These are phyloP conservation scores for Collariella sp. DNA, from an alignment of 495 filamentous ascomycete genomes.

Conservation along the genomic window DNA sequence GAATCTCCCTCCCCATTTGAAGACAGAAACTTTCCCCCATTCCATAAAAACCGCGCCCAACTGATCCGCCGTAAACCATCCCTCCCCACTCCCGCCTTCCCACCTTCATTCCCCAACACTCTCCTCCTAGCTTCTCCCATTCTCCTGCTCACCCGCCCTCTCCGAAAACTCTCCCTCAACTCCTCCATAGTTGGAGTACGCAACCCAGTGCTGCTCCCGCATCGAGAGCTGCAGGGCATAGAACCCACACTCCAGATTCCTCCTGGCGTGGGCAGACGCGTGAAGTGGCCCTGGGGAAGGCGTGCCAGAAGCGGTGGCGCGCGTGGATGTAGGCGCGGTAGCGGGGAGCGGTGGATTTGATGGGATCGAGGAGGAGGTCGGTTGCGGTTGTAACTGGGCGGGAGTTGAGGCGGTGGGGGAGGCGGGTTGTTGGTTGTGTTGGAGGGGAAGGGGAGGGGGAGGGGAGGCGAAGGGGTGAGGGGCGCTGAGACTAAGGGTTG, in stretches of 20 bases:
- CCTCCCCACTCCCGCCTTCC: neutral
- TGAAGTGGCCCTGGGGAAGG: constrained; percentile 14
- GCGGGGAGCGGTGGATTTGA: neutral
- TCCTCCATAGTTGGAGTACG: constrained; percentile 3
- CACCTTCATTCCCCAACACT: neutral
- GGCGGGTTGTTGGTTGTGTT: neutral
- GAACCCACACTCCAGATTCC: constrained; percentile 16
- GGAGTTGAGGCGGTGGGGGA: neutral
- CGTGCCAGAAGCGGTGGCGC: constrained; percentile 16
- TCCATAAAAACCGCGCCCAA: constrained; percentile 9
- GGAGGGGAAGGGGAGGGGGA: too few relatives aligned
- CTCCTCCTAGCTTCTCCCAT: too few relatives aligned
- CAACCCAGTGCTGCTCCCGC: neutral
- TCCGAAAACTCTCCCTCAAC: neutral
- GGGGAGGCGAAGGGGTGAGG: too few relatives aligned
- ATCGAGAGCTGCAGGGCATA: constrained; percentile 12
- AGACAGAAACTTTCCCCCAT: constrained; percentile 9
- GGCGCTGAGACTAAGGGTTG: too few relatives aligned
- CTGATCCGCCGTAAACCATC: constrained; percentile 15
- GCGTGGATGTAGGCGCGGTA: constrained; percentile 14
- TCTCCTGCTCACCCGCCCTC: neutral
- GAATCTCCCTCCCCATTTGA: neutral
- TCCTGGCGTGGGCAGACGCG: constrained; percentile 11
- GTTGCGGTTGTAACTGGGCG: too few relatives aligned
- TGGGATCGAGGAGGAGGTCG: constrained; percentile 15